phyloP scores from a whole-genome alignment of 2,329 filamentous ascomycete genomes.

The Pyrenochaeta sp. region DNA sequence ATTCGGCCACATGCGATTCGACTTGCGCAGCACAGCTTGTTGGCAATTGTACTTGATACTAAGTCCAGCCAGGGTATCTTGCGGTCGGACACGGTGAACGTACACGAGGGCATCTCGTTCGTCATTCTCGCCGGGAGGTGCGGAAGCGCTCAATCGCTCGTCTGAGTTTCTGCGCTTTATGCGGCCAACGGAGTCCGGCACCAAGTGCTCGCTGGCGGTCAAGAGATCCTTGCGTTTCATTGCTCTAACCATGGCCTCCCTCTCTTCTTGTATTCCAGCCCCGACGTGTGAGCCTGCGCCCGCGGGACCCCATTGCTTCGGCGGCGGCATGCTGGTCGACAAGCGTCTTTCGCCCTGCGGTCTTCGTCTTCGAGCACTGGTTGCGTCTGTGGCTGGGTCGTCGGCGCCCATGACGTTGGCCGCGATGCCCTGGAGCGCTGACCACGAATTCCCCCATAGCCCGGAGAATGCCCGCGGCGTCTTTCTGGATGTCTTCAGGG shows the following conservation, averaged over 20 bases:
- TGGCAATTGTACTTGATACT: slow-evolving; percentile 90
- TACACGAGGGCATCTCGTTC: slow-evolving; percentile 84
- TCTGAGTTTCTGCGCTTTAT: slow-evolving; percentile 74
- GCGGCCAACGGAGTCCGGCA: slow-evolving; percentile 55
- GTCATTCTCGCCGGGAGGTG: slow-evolving; percentile 64
- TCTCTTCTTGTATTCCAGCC: slow-evolving; percentile 54
- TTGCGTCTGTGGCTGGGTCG: slow-evolving; percentile 20
- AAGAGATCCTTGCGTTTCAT: slow-evolving; percentile 60
- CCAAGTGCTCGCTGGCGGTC: slow-evolving; percentile 49
- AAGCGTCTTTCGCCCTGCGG: slow-evolving; percentile 37
- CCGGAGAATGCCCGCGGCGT: slow-evolving; percentile 48
- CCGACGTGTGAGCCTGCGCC: slow-evolving; percentile 50
- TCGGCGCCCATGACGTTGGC: slow-evolving; percentile 57
- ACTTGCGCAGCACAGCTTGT: slow-evolving; percentile 80
- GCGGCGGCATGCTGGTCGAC: slow-evolving; percentile 47
- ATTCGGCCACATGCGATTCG: slow-evolving; percentile 93
- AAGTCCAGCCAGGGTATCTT: slow-evolving; percentile 89
- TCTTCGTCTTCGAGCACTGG: slow-evolving; percentile 35
- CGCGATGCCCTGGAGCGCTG: slow-evolving; percentile 57
- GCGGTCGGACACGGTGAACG: slow-evolving; percentile 81
- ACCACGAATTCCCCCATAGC: slow-evolving; percentile 59
- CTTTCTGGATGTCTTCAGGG: slow-evolving; percentile 27
- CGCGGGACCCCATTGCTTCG: slow-evolving; percentile 58
- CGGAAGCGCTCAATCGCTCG: slow-evolving; percentile 59
- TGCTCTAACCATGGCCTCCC: slow-evolving; percentile 55